Conservation (phyloP, 2,329 filamentous ascomycete genomes). For the Colletotrichum tanaceti region DNA sequence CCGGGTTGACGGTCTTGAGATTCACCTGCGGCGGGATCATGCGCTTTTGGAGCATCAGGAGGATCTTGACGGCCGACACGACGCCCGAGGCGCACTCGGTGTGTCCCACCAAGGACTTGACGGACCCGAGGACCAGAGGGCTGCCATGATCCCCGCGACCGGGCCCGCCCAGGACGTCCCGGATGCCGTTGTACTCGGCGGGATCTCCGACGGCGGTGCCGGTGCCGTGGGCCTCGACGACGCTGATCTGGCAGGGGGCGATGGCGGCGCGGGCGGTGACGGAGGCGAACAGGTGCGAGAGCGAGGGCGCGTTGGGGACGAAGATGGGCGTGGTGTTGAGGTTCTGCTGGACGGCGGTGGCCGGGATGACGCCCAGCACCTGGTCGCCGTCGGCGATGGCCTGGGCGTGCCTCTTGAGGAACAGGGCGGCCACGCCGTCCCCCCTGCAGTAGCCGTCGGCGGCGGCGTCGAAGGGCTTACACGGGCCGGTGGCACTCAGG, state of each 20-base stretch:
- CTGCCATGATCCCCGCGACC: background rate
- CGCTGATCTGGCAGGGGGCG: background rate
- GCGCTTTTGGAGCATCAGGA: slow-evolving; percentile 44
- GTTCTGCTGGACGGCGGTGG: slow-evolving; percentile 56
- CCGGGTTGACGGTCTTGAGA: slow-evolving; percentile 47
- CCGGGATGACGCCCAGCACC: slow-evolving; percentile 54
- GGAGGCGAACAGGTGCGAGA: slow-evolving; percentile 58
- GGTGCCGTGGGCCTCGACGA: slow-evolving; percentile 58
- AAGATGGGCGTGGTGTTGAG: slow-evolving; percentile 50
- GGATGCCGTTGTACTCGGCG: slow-evolving; percentile 59
- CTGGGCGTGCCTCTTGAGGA: slow-evolving; percentile 60
- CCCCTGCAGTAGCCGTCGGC: slow-evolving; percentile 63
- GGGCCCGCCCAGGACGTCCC: slow-evolving; percentile 55
- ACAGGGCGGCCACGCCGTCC: slow-evolving; percentile 57
- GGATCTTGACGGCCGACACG: slow-evolving; percentile 44
- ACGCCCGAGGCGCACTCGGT: slow-evolving; percentile 42
- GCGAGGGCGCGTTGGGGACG: slow-evolving; percentile 41
- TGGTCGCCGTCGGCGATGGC: slow-evolving; percentile 61
- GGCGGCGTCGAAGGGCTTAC: slow-evolving; percentile 49
- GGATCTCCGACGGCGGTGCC: slow-evolving; percentile 59
- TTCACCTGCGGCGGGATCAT: slow-evolving; percentile 43
- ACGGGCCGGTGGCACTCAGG: slow-evolving; percentile 48
- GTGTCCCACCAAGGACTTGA: slow-evolving; percentile 56
- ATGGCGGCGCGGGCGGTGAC: slow-evolving; percentile 55
- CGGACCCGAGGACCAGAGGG: slow-evolving; percentile 9